Conservation (phyloP, 305 asterid species). For the Solanum hybrid region DNA sequence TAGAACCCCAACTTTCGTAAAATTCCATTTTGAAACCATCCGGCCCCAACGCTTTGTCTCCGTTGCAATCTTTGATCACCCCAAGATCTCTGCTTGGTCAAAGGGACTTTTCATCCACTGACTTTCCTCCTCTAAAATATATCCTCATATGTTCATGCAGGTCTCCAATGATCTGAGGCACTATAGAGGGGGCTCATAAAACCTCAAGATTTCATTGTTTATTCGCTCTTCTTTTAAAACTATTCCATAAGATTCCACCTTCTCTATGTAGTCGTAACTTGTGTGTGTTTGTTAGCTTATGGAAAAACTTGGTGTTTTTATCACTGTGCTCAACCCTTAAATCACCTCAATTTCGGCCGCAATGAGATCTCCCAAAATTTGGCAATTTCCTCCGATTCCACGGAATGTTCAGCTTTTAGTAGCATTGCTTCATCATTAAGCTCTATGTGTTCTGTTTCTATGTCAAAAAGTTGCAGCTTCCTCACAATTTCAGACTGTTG, state of each 20-base stretch:
- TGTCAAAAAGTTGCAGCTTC: background rate
- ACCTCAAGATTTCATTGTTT: background rate
- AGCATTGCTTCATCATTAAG: background rate
- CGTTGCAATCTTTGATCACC: background rate
- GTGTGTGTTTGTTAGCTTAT: background rate
- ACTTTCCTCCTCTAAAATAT: background rate
- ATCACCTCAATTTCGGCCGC: background rate
- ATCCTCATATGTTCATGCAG: background rate
- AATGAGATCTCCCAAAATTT: background rate
- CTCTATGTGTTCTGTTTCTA: background rate
- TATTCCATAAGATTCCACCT: background rate
- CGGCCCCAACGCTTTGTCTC: background rate
- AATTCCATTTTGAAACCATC: background rate
- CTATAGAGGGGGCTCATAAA: background rate
- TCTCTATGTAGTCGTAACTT: background rate
- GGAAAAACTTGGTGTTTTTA: background rate
- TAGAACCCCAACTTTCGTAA: background rate
- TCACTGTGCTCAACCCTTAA: background rate
- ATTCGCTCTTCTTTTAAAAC: background rate
- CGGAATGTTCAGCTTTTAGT: background rate
- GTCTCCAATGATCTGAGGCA: background rate
- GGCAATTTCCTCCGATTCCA: background rate
- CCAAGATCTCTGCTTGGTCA: background rate
- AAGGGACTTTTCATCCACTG: background rate
- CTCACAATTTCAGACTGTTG: background rate